These are phyloP conservation scores for Lyophyllum atratum DNA, from an alignment of 768 basidiomycete genomes.

Conservation along the genomic window DNA sequence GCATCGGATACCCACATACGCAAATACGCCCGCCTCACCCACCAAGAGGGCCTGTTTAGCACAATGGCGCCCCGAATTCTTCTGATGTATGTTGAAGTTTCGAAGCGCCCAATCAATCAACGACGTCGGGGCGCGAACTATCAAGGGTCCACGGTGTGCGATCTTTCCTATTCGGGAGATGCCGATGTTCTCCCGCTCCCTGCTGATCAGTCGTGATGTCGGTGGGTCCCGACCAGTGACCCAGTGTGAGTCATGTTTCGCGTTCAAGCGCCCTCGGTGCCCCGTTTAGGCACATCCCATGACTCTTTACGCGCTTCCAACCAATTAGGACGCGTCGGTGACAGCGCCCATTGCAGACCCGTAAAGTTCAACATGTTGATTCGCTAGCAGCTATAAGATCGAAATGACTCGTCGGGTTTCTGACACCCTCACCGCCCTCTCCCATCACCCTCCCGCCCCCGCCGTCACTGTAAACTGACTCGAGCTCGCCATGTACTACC, in stretches of 20 bases:
- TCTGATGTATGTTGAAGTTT: conserved; percentile 3
- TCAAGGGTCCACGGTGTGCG: not conserved
- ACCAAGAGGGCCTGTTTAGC: not conserved
- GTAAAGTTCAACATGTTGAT: not conserved
- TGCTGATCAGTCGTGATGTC: not conserved
- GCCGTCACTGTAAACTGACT: not conserved
- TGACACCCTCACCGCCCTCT: not conserved
- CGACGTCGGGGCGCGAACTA: not conserved
- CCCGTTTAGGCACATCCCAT: not conserved
- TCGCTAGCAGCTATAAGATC: not conserved
- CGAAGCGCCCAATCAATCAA: not conserved
- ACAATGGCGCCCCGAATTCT: not conserved
- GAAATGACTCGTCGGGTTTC: conserved; percentile 1
- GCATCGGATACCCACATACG: not conserved
- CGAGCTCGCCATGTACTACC: not conserved
- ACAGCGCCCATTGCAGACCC: not conserved
- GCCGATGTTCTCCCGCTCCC: not conserved
- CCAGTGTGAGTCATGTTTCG: not conserved
- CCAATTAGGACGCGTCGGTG: not conserved
- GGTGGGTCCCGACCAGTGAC: not conserved
- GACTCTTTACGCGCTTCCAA: not conserved
- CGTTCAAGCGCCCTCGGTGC: not conserved
- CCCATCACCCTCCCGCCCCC: not conserved
- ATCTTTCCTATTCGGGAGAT: not conserved
- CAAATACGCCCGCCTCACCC: not conserved